Conservation (phyloP, 345 rosid genomes). For the sweet orange (Citrus sinensis) region DNA sequence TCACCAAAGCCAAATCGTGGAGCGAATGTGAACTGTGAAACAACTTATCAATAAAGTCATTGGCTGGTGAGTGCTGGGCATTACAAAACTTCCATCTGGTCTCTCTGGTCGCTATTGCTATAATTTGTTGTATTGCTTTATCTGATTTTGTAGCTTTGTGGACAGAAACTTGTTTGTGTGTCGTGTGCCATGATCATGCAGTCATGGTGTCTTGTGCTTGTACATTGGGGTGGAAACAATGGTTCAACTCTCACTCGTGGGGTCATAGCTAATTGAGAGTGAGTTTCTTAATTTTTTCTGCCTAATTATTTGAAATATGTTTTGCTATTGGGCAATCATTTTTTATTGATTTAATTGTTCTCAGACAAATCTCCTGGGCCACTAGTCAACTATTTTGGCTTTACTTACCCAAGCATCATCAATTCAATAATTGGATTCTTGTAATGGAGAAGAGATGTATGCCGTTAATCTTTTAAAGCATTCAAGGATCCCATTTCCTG, state of each 20-base stretch:
- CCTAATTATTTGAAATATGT: not conserved
- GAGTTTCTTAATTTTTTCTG: conserved; percentile 26
- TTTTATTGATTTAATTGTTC: not conserved
- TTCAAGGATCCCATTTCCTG: conserved; percentile 82
- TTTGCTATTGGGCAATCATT: not conserved
- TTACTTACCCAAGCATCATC: conserved; percentile 88
- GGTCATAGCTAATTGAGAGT: conserved; percentile 89
- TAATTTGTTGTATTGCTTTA: too few relatives aligned
- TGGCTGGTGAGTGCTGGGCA: too few relatives aligned
- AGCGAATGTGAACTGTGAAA: too few relatives aligned
- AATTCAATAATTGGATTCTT: conserved; percentile 78
- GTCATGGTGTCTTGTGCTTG: conserved; percentile 54
- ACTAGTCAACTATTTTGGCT: conserved; percentile 94
- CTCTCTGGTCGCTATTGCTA: too few relatives aligned
- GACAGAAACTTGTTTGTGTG: too few relatives aligned
- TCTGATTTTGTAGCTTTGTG: too few relatives aligned
- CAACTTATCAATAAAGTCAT: too few relatives aligned
- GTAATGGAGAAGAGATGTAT: conserved; percentile 91
- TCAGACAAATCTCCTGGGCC: conserved; percentile 97
- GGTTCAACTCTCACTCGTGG: conserved; percentile 89
- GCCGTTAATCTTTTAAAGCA: conserved; percentile 93
- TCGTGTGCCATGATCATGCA: too few relatives aligned
- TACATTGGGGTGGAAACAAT: conserved; percentile 96
- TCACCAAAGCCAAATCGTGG: too few relatives aligned
- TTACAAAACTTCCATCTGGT: too few relatives aligned